Conservation (phyloP, 495 filamentous ascomycete genomes). For the Filosporella fistucella region DNA sequence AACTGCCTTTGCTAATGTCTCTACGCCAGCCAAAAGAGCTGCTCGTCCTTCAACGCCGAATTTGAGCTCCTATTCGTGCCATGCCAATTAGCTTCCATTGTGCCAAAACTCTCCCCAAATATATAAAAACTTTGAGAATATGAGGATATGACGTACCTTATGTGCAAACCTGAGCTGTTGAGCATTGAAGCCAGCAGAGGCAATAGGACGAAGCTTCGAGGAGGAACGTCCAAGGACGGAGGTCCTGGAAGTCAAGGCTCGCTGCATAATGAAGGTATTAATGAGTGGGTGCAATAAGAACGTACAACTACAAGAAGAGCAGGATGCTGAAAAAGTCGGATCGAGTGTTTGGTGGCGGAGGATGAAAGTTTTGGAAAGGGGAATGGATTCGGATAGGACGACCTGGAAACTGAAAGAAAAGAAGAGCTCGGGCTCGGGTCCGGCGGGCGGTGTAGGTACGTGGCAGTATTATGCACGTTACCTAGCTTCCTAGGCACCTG, state of each 20-base stretch:
- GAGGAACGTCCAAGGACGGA: slow-evolving; percentile 69
- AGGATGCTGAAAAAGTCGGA: slow-evolving; percentile 14
- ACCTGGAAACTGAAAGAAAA: no score
- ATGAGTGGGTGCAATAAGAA: slow-evolving; percentile 25
- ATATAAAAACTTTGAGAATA: no score
- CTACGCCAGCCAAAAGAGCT: slow-evolving; percentile 85
- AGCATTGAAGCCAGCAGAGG: slow-evolving; percentile 45
- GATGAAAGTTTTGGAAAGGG: no score
- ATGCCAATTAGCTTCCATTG: slow-evolving; percentile 14
- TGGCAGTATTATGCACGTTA: no score
- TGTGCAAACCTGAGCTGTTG: slow-evolving; percentile 91
- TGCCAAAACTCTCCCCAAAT: background rate
- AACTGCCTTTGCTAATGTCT: slow-evolving; percentile 94
- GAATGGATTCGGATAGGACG: no score
- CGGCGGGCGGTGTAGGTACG: no score
- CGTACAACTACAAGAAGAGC: slow-evolving; percentile 31
- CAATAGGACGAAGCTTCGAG: slow-evolving; percentile 40
- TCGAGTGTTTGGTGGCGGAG: no score
- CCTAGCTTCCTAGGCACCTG: no score
- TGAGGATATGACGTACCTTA: slow-evolving; percentile 73
- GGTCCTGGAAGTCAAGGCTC: slow-evolving; percentile 61
- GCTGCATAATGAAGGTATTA: slow-evolving; percentile 56
- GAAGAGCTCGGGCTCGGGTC: no score
- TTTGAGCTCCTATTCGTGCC: slow-evolving; percentile 73
- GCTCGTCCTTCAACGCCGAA: slow-evolving; percentile 95